Percentiles rank a stretch among this genome's conserved stretches.
These are phyloP conservation scores for Malassezia restricta DNA, from an alignment of 1,284 basidiomycete species.

Conservation along the genomic window DNA sequence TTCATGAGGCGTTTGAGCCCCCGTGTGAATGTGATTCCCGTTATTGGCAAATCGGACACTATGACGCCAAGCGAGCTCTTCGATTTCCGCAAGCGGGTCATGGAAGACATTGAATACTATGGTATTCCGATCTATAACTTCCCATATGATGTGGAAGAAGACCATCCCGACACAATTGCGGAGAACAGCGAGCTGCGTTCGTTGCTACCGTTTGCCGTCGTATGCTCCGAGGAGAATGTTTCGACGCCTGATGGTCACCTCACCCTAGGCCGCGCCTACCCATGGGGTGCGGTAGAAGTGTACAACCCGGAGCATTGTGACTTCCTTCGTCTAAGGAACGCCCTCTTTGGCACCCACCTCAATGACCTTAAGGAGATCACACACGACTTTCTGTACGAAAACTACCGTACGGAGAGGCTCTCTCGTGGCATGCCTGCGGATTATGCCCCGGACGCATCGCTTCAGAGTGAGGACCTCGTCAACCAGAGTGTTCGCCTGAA, in stretches of 20 bases:
- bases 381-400: constrained; percentile 77
- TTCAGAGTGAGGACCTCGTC: constrained; percentile 73
- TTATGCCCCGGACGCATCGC: constrained; percentile 32
- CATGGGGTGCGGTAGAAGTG: constrained; percentile 96
- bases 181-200: constrained; percentile 59
- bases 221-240: constrained; percentile 93
- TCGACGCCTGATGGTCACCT: constrained; percentile 72
- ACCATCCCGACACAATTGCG: constrained; percentile 95
- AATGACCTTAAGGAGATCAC: constrained; percentile 80
- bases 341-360: constrained; percentile 84
- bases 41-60: constrained; percentile 92
- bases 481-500: constrained; percentile 92
- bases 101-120: constrained; percentile 99
- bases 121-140: constrained; percentile 99
- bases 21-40: constrained; percentile 90
- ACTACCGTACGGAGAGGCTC: constrained; percentile 95
- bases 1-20: constrained; percentile 43
- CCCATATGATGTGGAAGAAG: constrained; percentile 94
- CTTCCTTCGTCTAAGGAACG: constrained; percentile 79
- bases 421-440: constrained; percentile 81
- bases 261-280: constrained; percentile 81
- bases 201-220: constrained; percentile 72
- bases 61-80: constrained; percentile 56
- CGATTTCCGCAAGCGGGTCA: constrained; percentile 91
- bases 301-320: constrained; percentile 98